These are phyloP conservation scores for Pythium scleroteichum DNA, from an alignment of 352 stramenopile species.

Conservation along the genomic window DNA sequence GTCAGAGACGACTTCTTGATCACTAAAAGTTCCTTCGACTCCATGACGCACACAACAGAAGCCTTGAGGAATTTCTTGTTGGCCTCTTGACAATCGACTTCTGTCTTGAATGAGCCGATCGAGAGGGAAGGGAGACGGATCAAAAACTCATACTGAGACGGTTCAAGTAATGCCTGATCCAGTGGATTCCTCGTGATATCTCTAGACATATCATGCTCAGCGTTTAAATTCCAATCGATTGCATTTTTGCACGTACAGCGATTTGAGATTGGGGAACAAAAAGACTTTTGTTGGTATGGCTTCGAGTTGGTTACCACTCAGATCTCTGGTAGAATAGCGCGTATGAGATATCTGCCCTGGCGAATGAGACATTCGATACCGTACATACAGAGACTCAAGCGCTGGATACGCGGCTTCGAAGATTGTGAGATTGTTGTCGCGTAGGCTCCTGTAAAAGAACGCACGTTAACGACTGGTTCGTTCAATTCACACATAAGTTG, in stretches of 20 bases:
- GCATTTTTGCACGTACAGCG: slow-evolving; percentile 9
- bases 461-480: not conserved
- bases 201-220: not conserved
- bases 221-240: too few relatives aligned
- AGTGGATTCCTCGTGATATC: slow-evolving; percentile 15
- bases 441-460: slow-evolving; percentile 4
- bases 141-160: slow-evolving; percentile 7
- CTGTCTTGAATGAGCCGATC: not conserved
- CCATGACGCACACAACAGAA: slow-evolving; percentile 9
- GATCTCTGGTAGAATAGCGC: slow-evolving; percentile 5
- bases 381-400: slow-evolving; percentile 14
- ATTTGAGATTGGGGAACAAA: slow-evolving; percentile 14
- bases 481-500: not conserved
- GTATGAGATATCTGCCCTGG: not conserved
- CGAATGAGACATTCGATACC: not conserved
- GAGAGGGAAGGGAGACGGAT: slow-evolving; percentile 2
- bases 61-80: slow-evolving; percentile 6
- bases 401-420: slow-evolving; percentile 11
- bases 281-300: slow-evolving; percentile 13
- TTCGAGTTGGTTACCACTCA: slow-evolving; percentile 13
- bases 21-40: not conserved
- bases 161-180: not conserved
- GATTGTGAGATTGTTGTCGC: not conserved
- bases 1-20: slow-evolving; percentile 14
- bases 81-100: not conserved